Percentiles rank a stretch among this genome's conserved stretches.
Conservation (phyloP, 768 basidiomycete species). For the Phallus indusiatus region DNA sequence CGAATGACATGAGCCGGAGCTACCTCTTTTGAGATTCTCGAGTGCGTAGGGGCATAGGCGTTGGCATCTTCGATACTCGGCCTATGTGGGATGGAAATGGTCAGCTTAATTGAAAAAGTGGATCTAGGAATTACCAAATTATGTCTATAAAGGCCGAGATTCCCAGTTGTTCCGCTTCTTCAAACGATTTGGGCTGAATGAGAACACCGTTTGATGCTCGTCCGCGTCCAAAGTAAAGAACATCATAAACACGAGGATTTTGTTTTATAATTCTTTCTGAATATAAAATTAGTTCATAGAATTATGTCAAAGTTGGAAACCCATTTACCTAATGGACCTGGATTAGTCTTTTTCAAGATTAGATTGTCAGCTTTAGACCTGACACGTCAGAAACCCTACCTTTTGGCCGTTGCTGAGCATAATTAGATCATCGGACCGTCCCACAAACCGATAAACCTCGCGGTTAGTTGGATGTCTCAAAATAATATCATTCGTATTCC, state of each 20-base stretch:
- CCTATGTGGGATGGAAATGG: slow-evolving; percentile 11
- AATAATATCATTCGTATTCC: slow-evolving; percentile 33
- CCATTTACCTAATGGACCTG: slow-evolving; percentile 21
- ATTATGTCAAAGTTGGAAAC: not conserved
- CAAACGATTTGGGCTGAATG: slow-evolving; percentile 26
- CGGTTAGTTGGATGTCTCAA: slow-evolving; percentile 30
- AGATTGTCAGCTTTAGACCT: not conserved
- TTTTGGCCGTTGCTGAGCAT: slow-evolving; percentile 24
- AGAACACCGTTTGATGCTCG: slow-evolving; percentile 31
- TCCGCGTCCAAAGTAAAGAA: slow-evolving; percentile 33
- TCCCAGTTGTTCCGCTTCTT: slow-evolving; percentile 21
- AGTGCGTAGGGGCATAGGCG: slow-evolving; percentile 18
- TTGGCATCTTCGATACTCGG: slow-evolving; percentile 18
- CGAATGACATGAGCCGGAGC: not conserved
- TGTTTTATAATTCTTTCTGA: slow-evolving; percentile 29
- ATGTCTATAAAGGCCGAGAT: slow-evolving; percentile 25
- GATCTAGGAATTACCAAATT: slow-evolving; percentile 24
- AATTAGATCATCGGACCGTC: slow-evolving; percentile 22
- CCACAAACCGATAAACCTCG: slow-evolving; percentile 15
- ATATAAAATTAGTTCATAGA: not conserved
- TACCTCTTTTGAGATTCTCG: slow-evolving; percentile 23
- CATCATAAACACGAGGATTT: slow-evolving; percentile 22
- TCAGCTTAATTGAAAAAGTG: no score
- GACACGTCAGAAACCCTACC: slow-evolving; percentile 5
- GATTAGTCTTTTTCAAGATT: slow-evolving; percentile 17